phyloP scores from a whole-genome alignment of 2,329 filamentous ascomycete genomes.

The Laburnicola sp. region DNA sequence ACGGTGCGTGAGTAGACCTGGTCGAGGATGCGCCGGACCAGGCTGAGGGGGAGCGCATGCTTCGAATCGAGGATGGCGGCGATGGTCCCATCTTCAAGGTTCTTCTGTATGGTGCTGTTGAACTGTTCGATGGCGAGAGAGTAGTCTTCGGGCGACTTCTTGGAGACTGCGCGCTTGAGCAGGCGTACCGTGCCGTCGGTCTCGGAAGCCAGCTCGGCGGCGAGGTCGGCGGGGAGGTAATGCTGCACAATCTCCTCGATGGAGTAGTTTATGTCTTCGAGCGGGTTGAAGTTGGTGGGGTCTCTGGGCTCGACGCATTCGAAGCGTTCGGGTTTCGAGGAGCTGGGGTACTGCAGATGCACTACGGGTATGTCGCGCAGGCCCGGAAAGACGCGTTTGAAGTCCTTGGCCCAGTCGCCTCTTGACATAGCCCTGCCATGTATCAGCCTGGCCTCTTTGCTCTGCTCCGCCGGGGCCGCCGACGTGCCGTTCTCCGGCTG shows the following conservation, averaged over 20 bases:
- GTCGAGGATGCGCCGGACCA: slow-evolving; percentile 75
- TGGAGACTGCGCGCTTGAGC: slow-evolving; percentile 72
- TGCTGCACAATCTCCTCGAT: slow-evolving; percentile 66
- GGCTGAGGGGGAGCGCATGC: slow-evolving; percentile 67
- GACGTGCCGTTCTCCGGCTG: slow-evolving; percentile 10
- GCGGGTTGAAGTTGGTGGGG: slow-evolving; percentile 55
- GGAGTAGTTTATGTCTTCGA: slow-evolving; percentile 70
- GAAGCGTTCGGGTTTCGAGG: slow-evolving; percentile 64
- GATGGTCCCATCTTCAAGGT: slow-evolving; percentile 72
- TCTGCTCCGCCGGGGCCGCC: slow-evolving; percentile 6
- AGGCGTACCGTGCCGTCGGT: slow-evolving; percentile 74
- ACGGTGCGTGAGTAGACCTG: slow-evolving; percentile 94
- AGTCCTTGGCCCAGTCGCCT: slow-evolving; percentile 50
- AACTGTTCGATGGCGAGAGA: slow-evolving; percentile 73
- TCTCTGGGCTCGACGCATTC: slow-evolving; percentile 34
- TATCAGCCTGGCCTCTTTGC: slow-evolving; percentile 33
- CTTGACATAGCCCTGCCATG: slow-evolving; percentile 49
- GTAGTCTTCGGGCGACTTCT: slow-evolving; percentile 70
- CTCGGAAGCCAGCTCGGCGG: slow-evolving; percentile 69
- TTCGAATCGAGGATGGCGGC: slow-evolving; percentile 69
- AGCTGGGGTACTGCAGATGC: slow-evolving; percentile 82
- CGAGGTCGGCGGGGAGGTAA: slow-evolving; percentile 74
- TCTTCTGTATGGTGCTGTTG: slow-evolving; percentile 68
- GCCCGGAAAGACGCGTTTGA: slow-evolving; percentile 55
- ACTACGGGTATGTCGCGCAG: slow-evolving; percentile 54